A percentile compares a stretch with the other conserved stretches of the same genome.
Evolutionary conservation across 352 stramenopile species (phyloP).

Genomic region (Globisporangium viniferum): DNA sequence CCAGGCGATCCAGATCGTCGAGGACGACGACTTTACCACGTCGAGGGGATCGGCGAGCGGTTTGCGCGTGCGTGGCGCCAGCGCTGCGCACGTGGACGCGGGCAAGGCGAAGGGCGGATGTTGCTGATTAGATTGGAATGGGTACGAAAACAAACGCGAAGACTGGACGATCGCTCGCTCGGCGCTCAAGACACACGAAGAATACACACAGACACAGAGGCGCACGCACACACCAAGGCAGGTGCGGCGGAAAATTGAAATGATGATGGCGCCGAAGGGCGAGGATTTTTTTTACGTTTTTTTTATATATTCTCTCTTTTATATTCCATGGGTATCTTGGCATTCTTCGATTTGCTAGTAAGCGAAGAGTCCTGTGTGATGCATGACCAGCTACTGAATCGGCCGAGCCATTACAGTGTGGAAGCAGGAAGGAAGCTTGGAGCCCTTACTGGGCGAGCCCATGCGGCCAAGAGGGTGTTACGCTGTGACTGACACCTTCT

Average conservation of each 20-base stretch:
- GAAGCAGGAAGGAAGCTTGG: background rate
- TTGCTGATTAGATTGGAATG: constrained; percentile 30
- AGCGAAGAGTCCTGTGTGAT: background rate
- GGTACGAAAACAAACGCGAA: background rate
- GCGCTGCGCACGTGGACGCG: constrained; percentile 34
- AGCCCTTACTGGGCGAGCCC: too few relatives aligned
- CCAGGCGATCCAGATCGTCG: constrained; percentile 61
- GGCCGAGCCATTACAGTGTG: background rate
- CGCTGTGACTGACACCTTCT: background rate
- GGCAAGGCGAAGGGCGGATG: constrained; percentile 57
- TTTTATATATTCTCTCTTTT: constrained; percentile 12
- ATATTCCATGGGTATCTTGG: background rate
- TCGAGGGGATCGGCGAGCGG: constrained; percentile 30
- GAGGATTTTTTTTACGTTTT: constrained; percentile 9
- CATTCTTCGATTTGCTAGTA: background rate
- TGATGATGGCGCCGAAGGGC: constrained; percentile 6
- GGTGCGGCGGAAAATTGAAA: constrained; percentile 7
- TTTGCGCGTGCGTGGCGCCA: constrained; percentile 46
- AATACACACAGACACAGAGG: background rate
- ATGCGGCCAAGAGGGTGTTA: background rate
- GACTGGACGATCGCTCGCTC: background rate
- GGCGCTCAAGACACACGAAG: background rate
- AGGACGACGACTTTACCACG: constrained; percentile 38
- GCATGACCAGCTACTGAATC: background rate
- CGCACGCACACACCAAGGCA: background rate